Conservation (phyloP, 2,329 filamentous ascomycete species). For the Emergomyces africanus region DNA sequence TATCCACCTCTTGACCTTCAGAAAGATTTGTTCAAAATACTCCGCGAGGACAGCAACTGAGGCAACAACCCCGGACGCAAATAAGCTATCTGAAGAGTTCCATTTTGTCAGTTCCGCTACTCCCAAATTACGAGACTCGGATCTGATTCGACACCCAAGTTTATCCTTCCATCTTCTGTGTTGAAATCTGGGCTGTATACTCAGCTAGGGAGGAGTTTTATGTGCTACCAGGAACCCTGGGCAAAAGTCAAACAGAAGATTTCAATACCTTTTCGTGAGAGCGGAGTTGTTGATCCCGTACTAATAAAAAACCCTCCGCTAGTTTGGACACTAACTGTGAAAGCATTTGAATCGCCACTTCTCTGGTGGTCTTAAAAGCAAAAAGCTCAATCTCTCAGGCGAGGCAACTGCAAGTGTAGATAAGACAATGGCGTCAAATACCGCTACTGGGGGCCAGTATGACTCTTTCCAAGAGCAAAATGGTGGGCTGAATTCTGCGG, state of each 20-base stretch:
- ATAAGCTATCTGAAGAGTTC: slow-evolving; percentile 1
- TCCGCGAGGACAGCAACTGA: neutral
- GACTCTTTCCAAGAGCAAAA: neutral
- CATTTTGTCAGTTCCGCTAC: neutral
- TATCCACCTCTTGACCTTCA: slow-evolving; percentile 4
- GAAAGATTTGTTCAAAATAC: neutral
- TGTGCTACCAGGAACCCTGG: neutral
- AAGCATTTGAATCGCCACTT: neutral
- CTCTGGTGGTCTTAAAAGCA: neutral
- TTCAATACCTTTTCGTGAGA: neutral
- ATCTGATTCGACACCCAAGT: neutral
- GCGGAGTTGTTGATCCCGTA: neutral
- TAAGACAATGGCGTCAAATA: neutral
- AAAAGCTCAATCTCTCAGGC: neutral
- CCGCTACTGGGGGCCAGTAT: neutral
- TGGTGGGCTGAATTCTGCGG: slow-evolving; percentile 5
- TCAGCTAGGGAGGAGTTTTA: neutral
- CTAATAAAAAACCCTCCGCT: neutral
- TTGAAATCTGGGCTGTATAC: neutral
- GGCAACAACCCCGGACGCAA: neutral
- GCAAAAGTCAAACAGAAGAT: neutral
- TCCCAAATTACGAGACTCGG: neutral
- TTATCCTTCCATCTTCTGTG: neutral
- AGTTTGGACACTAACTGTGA: neutral
- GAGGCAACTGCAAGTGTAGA: neutral